Evolutionary conservation across 1,139 yeast genomes (phyloP), one percentile per base, ranked within the genome.

Genomic region (Pichia cactophila): DNA sequence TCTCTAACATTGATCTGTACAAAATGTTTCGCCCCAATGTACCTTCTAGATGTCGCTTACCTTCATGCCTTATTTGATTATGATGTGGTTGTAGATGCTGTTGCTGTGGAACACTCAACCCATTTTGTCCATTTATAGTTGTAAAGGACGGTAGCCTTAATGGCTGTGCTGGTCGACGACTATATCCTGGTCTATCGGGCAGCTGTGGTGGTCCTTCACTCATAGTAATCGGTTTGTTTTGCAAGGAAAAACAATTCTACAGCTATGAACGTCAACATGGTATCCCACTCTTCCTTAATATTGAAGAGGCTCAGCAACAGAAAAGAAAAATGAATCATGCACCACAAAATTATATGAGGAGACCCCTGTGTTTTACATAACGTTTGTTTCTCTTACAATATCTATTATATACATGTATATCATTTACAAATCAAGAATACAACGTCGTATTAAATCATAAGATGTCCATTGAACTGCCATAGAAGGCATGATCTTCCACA

Each of bases 391-490:
- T 35, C 14, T 35, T 35, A 16, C 6, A 31, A 31, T 10, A 3
- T 35, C 23, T 17, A 35, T 17, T 16, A 35, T 23, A 35, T 16
- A n/a, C n/a, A 5, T 16, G 3, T 5, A 16, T 23, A 5, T 23
- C 23, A 23, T 11, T 20, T 37, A 43, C 33, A 43, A 29, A 29
- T 43, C 46, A 7, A 31, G 20, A 5, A 47, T 17, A 26, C 37
- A 17, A 17, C 40, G 47, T 26, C 51, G 48, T 35, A 46, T 43
- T 7, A 46, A 26, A 33, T 50, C 97, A 66, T 86, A 90, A 54
- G 86, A 80, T 52, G 86, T 71, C 96, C 96, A 92, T 54, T 90
- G 86, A 23, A 90, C 89, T 2, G 97, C 97, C 92, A 90, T 90
- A 9, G 94, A 83, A 0, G 97, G 97, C 39, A 88, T 86, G 3